Evolutionary conservation across 352 stramenopile species (phyloP).

Genomic region (Globisporangium iwayamae): DNA sequence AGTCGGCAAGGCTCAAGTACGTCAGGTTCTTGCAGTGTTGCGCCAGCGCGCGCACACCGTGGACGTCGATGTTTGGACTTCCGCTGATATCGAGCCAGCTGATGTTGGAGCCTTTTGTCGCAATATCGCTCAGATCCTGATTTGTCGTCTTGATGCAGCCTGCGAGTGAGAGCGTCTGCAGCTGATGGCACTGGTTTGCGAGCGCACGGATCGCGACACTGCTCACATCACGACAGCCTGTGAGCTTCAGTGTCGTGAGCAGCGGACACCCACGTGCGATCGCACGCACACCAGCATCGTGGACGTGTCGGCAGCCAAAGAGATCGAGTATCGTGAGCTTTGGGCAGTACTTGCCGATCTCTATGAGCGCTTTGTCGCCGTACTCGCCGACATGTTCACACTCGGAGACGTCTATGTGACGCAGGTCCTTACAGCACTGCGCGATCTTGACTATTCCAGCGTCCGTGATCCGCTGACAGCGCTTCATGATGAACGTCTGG

Average conservation of each 20-base stretch:
- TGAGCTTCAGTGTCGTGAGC: slow-evolving; percentile 85
- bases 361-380: slow-evolving; percentile 89
- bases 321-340: slow-evolving; percentile 79
- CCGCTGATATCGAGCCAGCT: slow-evolving; percentile 83
- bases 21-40: slow-evolving; percentile 47
- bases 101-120: slow-evolving; percentile 47
- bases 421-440: slow-evolving; percentile 78
- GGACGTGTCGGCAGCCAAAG: slow-evolving; percentile 87
- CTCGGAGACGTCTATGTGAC: slow-evolving; percentile 80
- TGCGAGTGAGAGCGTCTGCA: slow-evolving; percentile 79
- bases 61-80: slow-evolving; percentile 58
- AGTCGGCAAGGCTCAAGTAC: slow-evolving; percentile 78
- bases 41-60: slow-evolving; percentile 58
- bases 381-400: slow-evolving; percentile 89
- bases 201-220: slow-evolving; percentile 74
- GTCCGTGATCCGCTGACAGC: slow-evolving; percentile 79
- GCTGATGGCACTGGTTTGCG: slow-evolving; percentile 56
- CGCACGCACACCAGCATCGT: slow-evolving; percentile 72
- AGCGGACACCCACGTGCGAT: slow-evolving; percentile 79
- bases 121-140: slow-evolving; percentile 55
- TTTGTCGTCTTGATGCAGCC: slow-evolving; percentile 83
- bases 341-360: slow-evolving; percentile 81
- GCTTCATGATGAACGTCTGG: slow-evolving; percentile 76
- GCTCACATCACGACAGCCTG: slow-evolving; percentile 80
- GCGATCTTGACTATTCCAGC: slow-evolving; percentile 85